Conservation (phyloP, 2,329 filamentous ascomycete species). For the Tolypocladium capitatum region DNA sequence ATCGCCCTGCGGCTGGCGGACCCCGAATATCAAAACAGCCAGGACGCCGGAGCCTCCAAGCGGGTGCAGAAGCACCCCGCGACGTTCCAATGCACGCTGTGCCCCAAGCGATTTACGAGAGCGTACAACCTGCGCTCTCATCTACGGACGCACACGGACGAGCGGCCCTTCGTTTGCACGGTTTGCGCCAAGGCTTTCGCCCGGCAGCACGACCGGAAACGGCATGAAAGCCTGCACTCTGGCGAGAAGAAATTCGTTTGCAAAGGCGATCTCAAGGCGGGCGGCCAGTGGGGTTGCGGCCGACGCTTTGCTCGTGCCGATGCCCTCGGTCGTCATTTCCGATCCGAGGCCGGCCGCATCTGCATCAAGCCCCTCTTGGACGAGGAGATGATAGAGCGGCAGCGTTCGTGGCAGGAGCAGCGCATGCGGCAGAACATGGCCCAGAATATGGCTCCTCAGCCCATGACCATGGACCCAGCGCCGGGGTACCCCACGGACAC, state of each 20-base stretch:
- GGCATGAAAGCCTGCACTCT: constrained; percentile 89
- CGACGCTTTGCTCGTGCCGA: constrained; percentile 90
- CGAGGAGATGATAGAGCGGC: constrained; percentile 76
- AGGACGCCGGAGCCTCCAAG: constrained; percentile 50
- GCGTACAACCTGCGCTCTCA: constrained; percentile 96
- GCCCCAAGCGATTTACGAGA: constrained; percentile 89
- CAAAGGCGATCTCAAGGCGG: constrained; percentile 74
- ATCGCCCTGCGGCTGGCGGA: constrained; percentile 87
- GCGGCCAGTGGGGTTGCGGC: constrained; percentile 83
- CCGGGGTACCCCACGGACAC: constrained; percentile 45
- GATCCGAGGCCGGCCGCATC: constrained; percentile 85
- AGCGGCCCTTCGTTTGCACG: constrained; percentile 92
- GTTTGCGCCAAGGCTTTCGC: constrained; percentile 97
- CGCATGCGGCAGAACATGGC: constrained; percentile 52
- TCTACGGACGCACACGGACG: constrained; percentile 89
- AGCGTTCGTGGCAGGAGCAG: constrained; percentile 62
- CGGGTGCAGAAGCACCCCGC: constrained; percentile 96
- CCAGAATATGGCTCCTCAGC: constrained; percentile 42
- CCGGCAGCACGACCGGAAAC: constrained; percentile 91
- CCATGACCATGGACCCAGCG: constrained; percentile 47
- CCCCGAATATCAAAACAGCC: constrained; percentile 63
- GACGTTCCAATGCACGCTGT: constrained; percentile 88
- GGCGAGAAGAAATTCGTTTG: constrained; percentile 99
- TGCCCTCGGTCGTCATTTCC: constrained; percentile 85
- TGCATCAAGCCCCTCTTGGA: constrained; percentile 97